Evolutionary conservation across 768 basidiomycete genomes (phyloP).

Genomic region (Russula griseocarnosa): DNA sequence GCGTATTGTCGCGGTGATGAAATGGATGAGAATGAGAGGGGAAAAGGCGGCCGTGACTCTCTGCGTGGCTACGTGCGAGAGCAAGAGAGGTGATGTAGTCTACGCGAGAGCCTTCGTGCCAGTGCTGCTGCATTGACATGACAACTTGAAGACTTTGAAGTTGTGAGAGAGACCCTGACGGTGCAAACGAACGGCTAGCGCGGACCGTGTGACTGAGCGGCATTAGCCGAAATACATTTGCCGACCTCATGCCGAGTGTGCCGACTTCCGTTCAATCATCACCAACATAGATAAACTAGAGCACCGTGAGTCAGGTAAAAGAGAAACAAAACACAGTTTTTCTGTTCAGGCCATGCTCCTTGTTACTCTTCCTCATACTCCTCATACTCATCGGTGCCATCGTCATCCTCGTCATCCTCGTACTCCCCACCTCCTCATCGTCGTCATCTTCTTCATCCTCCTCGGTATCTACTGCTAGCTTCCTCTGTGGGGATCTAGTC

Average conservation of each 20-base stretch:
- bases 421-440: constrained; percentile 40
- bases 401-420: constrained; percentile 33
- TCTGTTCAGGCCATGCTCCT: background rate
- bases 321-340: background rate
- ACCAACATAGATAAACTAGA: too few species aligned
- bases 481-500: constrained; percentile 29
- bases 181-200: background rate
- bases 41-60: background rate
- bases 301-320: background rate
- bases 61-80: constrained; percentile 9
- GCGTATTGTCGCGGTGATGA: background rate
- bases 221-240: background rate
- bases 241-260: background rate
- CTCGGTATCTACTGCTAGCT: constrained; percentile 37
- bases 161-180: too few species aligned
- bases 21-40: background rate
- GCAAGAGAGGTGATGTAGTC: constrained; percentile 27
- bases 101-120: constrained; percentile 14
- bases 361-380: constrained; percentile 33
- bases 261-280: too few species aligned
- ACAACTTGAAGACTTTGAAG: too few species aligned
- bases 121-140: constrained; percentile 22
- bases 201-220: background rate
- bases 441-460: constrained; percentile 30
- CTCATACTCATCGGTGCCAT: constrained; percentile 29